Base-by-base conservation (phyloP, 148 eudicot species). In the Chenopodium quinoa region DNA sequence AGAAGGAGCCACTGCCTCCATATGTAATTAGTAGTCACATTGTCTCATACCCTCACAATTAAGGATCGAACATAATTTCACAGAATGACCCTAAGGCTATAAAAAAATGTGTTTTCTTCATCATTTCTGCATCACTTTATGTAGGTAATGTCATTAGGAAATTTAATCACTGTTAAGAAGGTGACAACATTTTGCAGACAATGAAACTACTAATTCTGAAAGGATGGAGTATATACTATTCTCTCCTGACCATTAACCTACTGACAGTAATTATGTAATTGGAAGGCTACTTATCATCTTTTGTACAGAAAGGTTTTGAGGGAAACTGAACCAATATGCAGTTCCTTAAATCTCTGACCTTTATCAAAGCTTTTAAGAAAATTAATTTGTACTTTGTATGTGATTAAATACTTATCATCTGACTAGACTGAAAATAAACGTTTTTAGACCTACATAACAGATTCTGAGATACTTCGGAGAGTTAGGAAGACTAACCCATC, bases 401-500 rank as follows among this genome's bases (percentile, higher is more conserved):
- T 56, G 60, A 54, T 2, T 56, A 13, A 12, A 56, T 16, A 56
- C 20, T 14, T 20, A 27, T 14, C 31, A 17, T 12, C 19, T 23
- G 19, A 27, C 40, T 27, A 66, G 19, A 16, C 81, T 78, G 47
- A 4, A 66, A 50, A 66, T 27, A 7, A 47, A 17, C 25, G 7
- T 17, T 9, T 67, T 17, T 48, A 68, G 44, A 50, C 48, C 47
- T 31, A 66, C 40, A 32, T 34, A 50, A 32, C n/a, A 65, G 23
- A 67, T 34, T 58, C 32, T 34, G 32, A 44, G 7, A 75, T 44
- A 23, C 37, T 64, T 48, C 16, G 54, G 63, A 22, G 40, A 48
- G 63, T 62, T 47, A 60, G 76, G 79, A 60, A 29, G 65, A 60
- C 80, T 58, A 69, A 84, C 83, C 82, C 75, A 12, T 25, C 22